These are phyloP conservation scores for Apiospora rasikravindrae DNA, from an alignment of 2,329 filamentous ascomycete species.

Conservation along the genomic window DNA sequence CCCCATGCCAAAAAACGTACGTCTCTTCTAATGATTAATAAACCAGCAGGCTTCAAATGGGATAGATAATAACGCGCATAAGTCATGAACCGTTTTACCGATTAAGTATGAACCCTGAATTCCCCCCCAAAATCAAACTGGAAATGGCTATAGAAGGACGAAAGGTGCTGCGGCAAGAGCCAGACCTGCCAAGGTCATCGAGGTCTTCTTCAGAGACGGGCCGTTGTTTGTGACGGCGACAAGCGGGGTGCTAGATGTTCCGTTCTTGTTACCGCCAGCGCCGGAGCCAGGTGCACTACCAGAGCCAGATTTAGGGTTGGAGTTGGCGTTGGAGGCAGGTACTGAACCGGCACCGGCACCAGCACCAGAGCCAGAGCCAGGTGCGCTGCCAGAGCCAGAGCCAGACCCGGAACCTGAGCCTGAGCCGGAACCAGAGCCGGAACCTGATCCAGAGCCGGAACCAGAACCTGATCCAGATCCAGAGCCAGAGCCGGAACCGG, in stretches of 20 bases:
- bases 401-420: not conserved
- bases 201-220: conserved; percentile 34
- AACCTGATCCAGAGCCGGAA: conserved; percentile 4
- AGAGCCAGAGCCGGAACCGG: conserved; percentile 16
- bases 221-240: conserved; percentile 32
- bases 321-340: not conserved
- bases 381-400: not conserved
- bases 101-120: conserved; percentile 24
- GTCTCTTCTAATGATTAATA: conserved; percentile 14
- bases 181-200: conserved; percentile 34
- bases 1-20: not conserved
- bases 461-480: not conserved
- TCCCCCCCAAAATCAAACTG: not conserved
- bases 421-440: conserved; percentile 2
- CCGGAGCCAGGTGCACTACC: not conserved
- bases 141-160: conserved; percentile 32
- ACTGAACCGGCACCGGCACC: not conserved
- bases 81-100: conserved; percentile 31
- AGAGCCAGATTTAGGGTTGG: not conserved
- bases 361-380: not conserved
- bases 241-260: conserved; percentile 25
- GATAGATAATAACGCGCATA: conserved; percentile 24
- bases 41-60: not conserved
- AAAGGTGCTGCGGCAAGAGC: conserved; percentile 36
- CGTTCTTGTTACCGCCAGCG: conserved; percentile 17